Evolutionary conservation across 257 asterid genomes (phyloP), one percentile per base, ranked within the genome.

Genomic region (Leptodermis oblonga): DNA sequence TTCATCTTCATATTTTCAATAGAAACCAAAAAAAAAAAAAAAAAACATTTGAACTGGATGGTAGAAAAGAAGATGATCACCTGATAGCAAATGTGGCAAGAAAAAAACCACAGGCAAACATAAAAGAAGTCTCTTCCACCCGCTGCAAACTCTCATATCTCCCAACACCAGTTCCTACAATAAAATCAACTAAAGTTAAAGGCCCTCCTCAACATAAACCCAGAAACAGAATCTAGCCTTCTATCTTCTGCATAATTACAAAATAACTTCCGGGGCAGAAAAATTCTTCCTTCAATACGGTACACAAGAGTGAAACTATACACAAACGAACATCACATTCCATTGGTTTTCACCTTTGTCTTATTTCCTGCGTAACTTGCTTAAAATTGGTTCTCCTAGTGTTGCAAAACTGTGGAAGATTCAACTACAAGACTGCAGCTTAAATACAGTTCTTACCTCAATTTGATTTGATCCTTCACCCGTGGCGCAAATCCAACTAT

Each of bases 121-220:
- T 48, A 90, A 79, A 41, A 90, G 77, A 76, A 88, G 80, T 36
- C 83, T 82, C 73, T 87, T 86, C 96, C 97, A 85, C 67, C 96
- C 86, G 46, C 76, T 80, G 76, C 92, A 90, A 0, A 82, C 30
- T 80, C 88, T 87, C 86, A 46, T 72, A 34, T 42, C 51, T 63
- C 23, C 54, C 23, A 34, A 28, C 75, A 70, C 70, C 49, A 22
- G 18, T 17, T 65, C 31, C 42, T 28, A 46, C 37, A 15, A 5
- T 23, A 51, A 65, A 65, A 26, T 18, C 22, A 26, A 23, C 51
- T 54, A n/a, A n/a, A n/a, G n/a, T n/a, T 67, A 15, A 30, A 67
- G 17, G 1, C 25, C 46, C 48, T 68, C 34, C 52, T 68, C 63
- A 52, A 54, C 26, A 42, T 13, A 7, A 34, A 65, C 3, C 36